These are phyloP conservation scores for Pseudozyma tsukubaensis DNA, from an alignment of 1,284 basidiomycete genomes.

Conservation along the genomic window DNA sequence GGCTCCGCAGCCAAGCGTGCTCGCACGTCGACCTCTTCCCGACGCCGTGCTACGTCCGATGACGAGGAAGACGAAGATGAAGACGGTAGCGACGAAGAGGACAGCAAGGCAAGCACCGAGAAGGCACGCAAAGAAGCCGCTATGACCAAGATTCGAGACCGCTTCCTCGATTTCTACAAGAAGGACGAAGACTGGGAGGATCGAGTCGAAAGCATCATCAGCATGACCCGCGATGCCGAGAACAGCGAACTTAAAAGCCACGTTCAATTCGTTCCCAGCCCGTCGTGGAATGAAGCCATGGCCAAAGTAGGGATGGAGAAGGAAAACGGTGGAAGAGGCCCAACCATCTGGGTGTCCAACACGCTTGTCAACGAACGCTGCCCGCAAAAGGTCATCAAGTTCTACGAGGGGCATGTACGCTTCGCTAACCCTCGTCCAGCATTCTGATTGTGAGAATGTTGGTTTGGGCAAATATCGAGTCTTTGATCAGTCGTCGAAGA, in stretches of 20 bases:
- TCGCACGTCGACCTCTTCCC: slow-evolving; percentile 13
- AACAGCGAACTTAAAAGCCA: slow-evolving; percentile 29
- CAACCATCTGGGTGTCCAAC: slow-evolving; percentile 40
- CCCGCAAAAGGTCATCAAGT: slow-evolving; percentile 53
- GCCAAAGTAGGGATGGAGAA: slow-evolving; percentile 3
- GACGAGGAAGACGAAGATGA: slow-evolving; percentile 9
- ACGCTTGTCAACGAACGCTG: slow-evolving; percentile 35
- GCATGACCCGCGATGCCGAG: slow-evolving; percentile 37
- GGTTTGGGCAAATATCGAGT: no score
- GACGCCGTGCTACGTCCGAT: slow-evolving; percentile 6
- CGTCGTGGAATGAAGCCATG: slow-evolving; percentile 18
- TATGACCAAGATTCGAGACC: slow-evolving; percentile 19
- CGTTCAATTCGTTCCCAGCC: slow-evolving; percentile 25
- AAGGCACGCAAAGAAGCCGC: slow-evolving; percentile 4
- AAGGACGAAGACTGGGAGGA: slow-evolving; percentile 34
- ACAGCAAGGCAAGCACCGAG: slow-evolving; percentile 4
- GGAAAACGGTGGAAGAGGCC: slow-evolving; percentile 9
- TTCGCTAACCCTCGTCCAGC: slow-evolving; percentile 29
- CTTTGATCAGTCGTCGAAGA: no score
- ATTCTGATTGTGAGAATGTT: not conserved
- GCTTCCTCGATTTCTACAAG: slow-evolving; percentile 27
- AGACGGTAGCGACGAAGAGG: slow-evolving; percentile 4
- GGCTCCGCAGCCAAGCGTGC: slow-evolving; percentile 12
- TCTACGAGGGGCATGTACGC: slow-evolving; percentile 47
- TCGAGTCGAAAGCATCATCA: slow-evolving; percentile 25